Evolutionary conservation across 768 basidiomycete species (phyloP).

Genomic region (Flagelloscypha sp.): DNA sequence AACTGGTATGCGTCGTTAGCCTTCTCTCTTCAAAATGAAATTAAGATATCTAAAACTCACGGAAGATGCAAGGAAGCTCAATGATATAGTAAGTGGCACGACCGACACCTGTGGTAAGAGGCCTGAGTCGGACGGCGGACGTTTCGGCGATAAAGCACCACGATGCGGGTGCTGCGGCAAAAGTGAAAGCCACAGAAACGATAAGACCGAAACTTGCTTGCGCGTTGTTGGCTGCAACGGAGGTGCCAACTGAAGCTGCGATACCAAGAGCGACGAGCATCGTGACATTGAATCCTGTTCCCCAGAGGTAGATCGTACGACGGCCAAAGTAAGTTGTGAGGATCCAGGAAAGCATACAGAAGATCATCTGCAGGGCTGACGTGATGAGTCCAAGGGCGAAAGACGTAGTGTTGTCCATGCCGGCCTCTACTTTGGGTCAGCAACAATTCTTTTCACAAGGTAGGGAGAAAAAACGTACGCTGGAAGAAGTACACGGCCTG

Average conservation of each 20-base stretch:
- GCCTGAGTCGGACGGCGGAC: constrained; percentile 9
- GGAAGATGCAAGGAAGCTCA: constrained; percentile 14
- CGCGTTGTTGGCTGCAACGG: constrained; percentile 1
- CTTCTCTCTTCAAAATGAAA: too few species aligned
- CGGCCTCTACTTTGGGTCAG: constrained; percentile 9
- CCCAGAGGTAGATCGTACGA: constrained; percentile 12
- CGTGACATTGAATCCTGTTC: constrained; percentile 11
- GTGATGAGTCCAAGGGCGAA: constrained; percentile 14
- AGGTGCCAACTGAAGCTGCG: constrained; percentile 8
- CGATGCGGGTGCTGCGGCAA: constrained; percentile 11
- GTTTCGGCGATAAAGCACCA: constrained; percentile 12
- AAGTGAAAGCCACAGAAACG: constrained; percentile 11
- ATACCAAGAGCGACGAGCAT: constrained; percentile 12
- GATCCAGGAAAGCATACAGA: constrained; percentile 13
- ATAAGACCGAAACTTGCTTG: constrained; percentile 12
- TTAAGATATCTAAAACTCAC: too few species aligned
- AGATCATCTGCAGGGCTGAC: constrained; percentile 14
- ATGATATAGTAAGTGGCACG: constrained; percentile 13
- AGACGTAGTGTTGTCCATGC: constrained; percentile 8
- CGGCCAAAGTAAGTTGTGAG: constrained; percentile 12
- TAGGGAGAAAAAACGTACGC: constrained; percentile 5
- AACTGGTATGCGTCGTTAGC: too few species aligned
- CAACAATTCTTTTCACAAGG: not conserved
- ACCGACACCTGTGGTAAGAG: constrained; percentile 12
- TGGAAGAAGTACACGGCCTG: constrained; percentile 14